These are phyloP conservation scores for Cnidoscolus chayamansa DNA, from an alignment of 441 rosid genomes.

Conservation along the genomic window DNA sequence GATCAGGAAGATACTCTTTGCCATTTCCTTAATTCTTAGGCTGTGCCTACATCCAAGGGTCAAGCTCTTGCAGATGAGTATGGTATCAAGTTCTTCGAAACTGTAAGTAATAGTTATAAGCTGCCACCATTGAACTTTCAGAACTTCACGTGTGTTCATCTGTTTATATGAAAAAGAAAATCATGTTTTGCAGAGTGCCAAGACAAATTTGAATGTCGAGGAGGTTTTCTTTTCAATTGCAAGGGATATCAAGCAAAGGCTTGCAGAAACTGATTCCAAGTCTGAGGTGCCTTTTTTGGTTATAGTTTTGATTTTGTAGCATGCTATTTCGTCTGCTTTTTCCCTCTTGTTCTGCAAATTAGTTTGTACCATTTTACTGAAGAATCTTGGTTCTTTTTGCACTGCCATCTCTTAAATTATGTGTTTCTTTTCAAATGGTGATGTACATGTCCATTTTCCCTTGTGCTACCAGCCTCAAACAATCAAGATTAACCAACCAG, in stretches of 20 bases:
- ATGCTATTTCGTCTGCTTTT: too few species aligned
- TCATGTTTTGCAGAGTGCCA: conserved; percentile 55
- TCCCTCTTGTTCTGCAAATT: too few species aligned
- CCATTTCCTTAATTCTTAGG: conserved; percentile 17
- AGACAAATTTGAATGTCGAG: conserved; percentile 74
- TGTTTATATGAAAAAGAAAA: background rate
- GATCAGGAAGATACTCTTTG: background rate
- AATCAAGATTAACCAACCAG: conserved; percentile 72
- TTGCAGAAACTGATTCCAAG: conserved; percentile 22
- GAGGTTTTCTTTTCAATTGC: conserved; percentile 81
- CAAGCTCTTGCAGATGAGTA: conserved; percentile 55
- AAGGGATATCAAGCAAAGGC: too few species aligned
- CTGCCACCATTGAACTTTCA: background rate
- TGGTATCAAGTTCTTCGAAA: conserved; percentile 76
- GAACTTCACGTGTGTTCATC: background rate
- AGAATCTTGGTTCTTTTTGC: background rate
- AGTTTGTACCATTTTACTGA: too few species aligned
- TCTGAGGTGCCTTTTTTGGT: conserved; percentile 39
- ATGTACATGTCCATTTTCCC: background rate
- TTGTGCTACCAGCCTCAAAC: conserved; percentile 53
- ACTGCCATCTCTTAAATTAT: too few species aligned
- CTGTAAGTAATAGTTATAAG: conserved; percentile 39
- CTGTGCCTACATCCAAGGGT: conserved; percentile 27
- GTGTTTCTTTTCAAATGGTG: background rate
- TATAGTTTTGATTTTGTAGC: too few species aligned